These are phyloP conservation scores for Metschnikowia borealis DNA, from an alignment of 805 yeast genomes.

Conservation along the genomic window DNA sequence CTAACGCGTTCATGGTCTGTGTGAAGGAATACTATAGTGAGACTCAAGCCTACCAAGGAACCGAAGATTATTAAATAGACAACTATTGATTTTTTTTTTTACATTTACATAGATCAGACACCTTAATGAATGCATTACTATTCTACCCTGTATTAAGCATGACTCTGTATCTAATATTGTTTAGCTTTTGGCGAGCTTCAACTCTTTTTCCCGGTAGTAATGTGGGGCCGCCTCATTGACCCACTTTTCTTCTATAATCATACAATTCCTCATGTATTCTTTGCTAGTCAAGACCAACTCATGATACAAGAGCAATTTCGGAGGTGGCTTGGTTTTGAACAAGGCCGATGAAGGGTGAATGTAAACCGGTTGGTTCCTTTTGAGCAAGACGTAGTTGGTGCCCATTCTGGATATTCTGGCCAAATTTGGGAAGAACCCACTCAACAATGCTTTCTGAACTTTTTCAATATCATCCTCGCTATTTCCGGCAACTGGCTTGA, in stretches of 20 bases:
- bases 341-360: slow-evolving; percentile 85
- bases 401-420: slow-evolving; percentile 60
- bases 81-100: too few relatives aligned
- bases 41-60: too few relatives aligned
- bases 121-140: too few relatives aligned
- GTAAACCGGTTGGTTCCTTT: slow-evolving; percentile 66
- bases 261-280: slow-evolving; percentile 82
- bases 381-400: slow-evolving; percentile 62
- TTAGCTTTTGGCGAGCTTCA: slow-evolving; percentile 8
- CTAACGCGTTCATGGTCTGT: not conserved
- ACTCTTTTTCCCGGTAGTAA: slow-evolving; percentile 32
- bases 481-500: slow-evolving; percentile 9
- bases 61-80: too few relatives aligned
- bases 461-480: slow-evolving; percentile 17
- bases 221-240: slow-evolving; percentile 72
- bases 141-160: not conserved
- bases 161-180: not conserved
- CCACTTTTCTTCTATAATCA: slow-evolving; percentile 72
- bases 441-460: slow-evolving; percentile 52
- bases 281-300: slow-evolving; percentile 80
- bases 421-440: slow-evolving; percentile 69
- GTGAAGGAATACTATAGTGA: not conserved
- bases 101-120: not conserved
- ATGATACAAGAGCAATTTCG: slow-evolving; percentile 71
- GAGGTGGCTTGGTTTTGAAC: slow-evolving; percentile 63